These are phyloP conservation scores for Aspergillus japonicus DNA, from an alignment of 2,329 filamentous ascomycete species.

Conservation along the genomic window DNA sequence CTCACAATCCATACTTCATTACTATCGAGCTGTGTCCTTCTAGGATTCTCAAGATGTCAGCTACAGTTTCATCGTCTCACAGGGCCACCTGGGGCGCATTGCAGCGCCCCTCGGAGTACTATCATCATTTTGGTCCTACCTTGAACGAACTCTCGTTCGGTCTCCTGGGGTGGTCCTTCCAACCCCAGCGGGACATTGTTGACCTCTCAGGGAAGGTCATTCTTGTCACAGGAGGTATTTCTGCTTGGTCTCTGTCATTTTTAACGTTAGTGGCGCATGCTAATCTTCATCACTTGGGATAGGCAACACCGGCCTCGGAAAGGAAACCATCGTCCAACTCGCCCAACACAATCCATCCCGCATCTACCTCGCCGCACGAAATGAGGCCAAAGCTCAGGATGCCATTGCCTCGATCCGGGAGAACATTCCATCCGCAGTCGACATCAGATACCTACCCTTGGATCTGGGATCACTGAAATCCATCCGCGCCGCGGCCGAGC, in stretches of 20 bases:
- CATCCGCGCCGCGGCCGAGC: conserved; percentile 45
- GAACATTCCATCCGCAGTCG: conserved; percentile 30
- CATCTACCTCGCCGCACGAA: conserved; percentile 57
- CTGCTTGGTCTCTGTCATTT: neutral
- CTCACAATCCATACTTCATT: no score
- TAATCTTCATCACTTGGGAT: neutral
- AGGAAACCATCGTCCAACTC: conserved; percentile 49
- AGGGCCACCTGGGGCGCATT: conserved; percentile 24
- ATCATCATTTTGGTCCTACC: conserved; percentile 34
- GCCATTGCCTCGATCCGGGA: conserved; percentile 46
- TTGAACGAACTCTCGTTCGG: conserved; percentile 37
- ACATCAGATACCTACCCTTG: conserved; percentile 48
- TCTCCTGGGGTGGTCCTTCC: conserved; percentile 36
- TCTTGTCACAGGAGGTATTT: conserved; percentile 52
- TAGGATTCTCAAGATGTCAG: neutral
- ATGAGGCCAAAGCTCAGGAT: conserved; percentile 42
- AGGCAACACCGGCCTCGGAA: conserved; percentile 50
- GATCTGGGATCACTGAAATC: conserved; percentile 54
- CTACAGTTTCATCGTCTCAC: conserved; percentile 15
- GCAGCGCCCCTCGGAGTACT: conserved; percentile 31
- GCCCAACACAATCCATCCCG: conserved; percentile 53
- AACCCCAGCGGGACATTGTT: conserved; percentile 47
- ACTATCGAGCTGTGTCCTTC: neutral
- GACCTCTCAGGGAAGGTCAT: conserved; percentile 51
- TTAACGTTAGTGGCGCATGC: neutral